phyloP scores from a whole-genome alignment of 768 basidiomycete genomes.

The Artomyces pyxidatus region DNA sequence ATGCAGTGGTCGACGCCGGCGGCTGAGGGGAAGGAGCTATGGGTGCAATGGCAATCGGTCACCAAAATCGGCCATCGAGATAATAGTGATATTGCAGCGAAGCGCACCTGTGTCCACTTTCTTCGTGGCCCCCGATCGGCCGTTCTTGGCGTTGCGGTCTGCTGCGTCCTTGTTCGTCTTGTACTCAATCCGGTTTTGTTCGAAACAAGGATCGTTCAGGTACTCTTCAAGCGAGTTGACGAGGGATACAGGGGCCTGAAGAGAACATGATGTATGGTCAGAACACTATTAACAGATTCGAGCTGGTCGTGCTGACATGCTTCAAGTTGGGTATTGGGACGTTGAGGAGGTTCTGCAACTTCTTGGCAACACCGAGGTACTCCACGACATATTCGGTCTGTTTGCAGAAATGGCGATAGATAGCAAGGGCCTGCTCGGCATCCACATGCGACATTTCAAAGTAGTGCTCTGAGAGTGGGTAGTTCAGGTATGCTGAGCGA shows the following conservation, averaged over 20 bases:
- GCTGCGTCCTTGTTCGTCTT: conserved; percentile 67
- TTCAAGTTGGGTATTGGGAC: conserved; percentile 91
- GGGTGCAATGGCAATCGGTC: too few relatives aligned
- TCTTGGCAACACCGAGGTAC: conserved; percentile 85
- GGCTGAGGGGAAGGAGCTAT: conserved; percentile 17
- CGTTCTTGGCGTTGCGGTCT: conserved; percentile 32
- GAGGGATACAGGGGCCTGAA: conserved; percentile 88
- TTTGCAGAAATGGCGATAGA: conserved; percentile 92
- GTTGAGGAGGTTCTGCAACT: conserved; percentile 87
- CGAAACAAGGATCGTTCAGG: conserved; percentile 92
- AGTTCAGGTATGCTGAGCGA: conserved; percentile 7
- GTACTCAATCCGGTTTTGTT: conserved; percentile 91
- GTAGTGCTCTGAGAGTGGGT: conserved; percentile 66
- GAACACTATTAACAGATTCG: neutral
- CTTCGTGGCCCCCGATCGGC: conserved; percentile 10
- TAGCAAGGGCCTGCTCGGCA: conserved; percentile 70
- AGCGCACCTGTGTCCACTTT: conserved; percentile 25
- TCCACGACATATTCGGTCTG: conserved; percentile 92
- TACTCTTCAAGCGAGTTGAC: conserved; percentile 93
- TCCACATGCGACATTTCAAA: conserved; percentile 98
- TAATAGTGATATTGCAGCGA: too few relatives aligned
- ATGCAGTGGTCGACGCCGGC: conserved; percentile 20
- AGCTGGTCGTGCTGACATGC: conserved; percentile 46
- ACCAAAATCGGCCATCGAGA: too few relatives aligned
- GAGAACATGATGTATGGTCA: neutral